These are phyloP conservation scores for Sporothrix schenckii DNA, from an alignment of 2,329 filamentous ascomycete species.

Conservation along the genomic window DNA sequence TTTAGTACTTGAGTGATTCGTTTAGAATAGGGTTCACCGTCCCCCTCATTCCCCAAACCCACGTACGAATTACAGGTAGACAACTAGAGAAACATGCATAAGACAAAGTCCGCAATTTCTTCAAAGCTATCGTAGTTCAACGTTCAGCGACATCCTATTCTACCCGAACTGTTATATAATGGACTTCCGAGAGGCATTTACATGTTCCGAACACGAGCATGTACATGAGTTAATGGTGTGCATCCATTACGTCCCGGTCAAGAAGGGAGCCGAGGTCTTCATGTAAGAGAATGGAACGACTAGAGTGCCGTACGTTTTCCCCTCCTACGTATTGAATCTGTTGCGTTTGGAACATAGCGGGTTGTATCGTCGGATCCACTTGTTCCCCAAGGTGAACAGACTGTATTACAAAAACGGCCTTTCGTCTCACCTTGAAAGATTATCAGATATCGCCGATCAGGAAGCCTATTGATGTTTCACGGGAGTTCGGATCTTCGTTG, in stretches of 20 bases:
- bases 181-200: slow-evolving; percentile 14
- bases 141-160: neutral
- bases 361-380: neutral
- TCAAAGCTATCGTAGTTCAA: neutral
- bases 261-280: neutral
- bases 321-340: neutral
- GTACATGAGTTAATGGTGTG: slow-evolving; percentile 8
- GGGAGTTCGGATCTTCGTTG: neutral
- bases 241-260: slow-evolving; percentile 12
- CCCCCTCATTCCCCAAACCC: no score
- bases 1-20: no score
- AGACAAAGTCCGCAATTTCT: neutral
- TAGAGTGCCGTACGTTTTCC: neutral
- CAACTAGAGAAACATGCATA: neutral
- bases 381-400: neutral
- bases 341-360: neutral
- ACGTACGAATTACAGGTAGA: neutral
- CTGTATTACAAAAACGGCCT: neutral
- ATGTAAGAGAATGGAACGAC: neutral
- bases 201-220: neutral
- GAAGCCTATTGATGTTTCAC: slow-evolving; percentile 2
- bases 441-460: neutral
- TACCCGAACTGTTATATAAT: neutral
- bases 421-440: slow-evolving; percentile 1
- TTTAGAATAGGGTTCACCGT: no score